Evolutionary conservation across 768 basidiomycete species (phyloP).

Genomic region (Mycena rebaudengoi): DNA sequence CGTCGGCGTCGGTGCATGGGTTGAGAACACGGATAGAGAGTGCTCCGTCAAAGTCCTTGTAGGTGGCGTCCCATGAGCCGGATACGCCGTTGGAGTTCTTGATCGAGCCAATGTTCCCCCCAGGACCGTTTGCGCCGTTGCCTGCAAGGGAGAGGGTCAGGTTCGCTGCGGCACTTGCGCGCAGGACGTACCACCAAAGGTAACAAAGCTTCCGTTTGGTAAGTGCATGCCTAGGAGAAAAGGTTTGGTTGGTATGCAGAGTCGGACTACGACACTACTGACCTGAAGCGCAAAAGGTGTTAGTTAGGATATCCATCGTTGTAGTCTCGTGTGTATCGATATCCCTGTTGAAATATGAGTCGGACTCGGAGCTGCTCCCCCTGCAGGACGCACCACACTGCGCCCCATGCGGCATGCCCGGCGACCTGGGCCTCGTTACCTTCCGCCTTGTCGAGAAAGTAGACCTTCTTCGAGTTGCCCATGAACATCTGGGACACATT

Average conservation of each 20-base stretch:
- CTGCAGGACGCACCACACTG: constrained; percentile 63
- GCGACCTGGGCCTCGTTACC: constrained; percentile 71
- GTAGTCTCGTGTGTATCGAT: constrained; percentile 56
- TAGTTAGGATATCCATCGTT: constrained; percentile 77
- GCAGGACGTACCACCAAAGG: constrained; percentile 65
- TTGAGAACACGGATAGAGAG: constrained; percentile 83
- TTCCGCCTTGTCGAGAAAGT: constrained; percentile 91
- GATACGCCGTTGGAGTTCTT: constrained; percentile 53
- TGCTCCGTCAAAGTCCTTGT: constrained; percentile 84
- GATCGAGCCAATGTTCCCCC: constrained; percentile 65
- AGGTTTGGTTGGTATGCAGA: no score
- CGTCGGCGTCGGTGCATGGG: constrained; percentile 65
- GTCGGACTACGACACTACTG: no score
- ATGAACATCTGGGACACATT: constrained; percentile 71
- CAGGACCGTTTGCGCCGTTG: constrained; percentile 77
- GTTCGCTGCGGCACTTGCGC: neutral
- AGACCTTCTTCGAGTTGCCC: constrained; percentile 81
- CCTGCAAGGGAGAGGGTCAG: neutral
- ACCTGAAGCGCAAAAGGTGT: constrained; percentile 85
- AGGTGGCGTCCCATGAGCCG: constrained; percentile 68
- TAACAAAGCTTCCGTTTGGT: constrained; percentile 62
- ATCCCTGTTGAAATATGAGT: constrained; percentile 47
- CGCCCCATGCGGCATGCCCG: constrained; percentile 79
- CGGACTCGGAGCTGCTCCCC: neutral
- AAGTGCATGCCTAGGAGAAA: constrained; percentile 85